Conservation (phyloP, 2,329 filamentous ascomycete species). For the Coniosporium tulheliwenetii region DNA sequence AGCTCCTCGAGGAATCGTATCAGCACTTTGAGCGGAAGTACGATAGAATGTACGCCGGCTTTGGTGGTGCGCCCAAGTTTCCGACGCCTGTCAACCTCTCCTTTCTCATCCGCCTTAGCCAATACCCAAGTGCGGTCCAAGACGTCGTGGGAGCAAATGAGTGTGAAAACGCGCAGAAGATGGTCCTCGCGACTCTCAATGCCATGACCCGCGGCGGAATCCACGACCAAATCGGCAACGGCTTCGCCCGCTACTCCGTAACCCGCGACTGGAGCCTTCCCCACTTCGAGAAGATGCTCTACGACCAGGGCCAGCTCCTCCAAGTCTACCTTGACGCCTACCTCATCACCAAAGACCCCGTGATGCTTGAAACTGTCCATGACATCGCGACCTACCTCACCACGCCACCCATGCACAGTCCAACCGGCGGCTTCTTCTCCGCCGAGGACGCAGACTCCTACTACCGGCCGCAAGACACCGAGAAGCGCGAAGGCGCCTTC, state of each 20-base stretch:
- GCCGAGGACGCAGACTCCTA: constrained; percentile 84
- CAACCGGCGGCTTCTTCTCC: constrained; percentile 64
- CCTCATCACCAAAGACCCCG: constrained; percentile 48
- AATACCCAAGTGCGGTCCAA: constrained; percentile 55
- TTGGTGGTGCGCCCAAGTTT: constrained; percentile 66
- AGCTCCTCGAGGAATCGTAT: constrained; percentile 81
- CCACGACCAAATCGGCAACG: constrained; percentile 61
- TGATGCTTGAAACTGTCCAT: constrained; percentile 63
- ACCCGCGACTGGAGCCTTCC: constrained; percentile 87
- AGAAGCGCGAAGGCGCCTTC: constrained; percentile 82
- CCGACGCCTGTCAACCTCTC: constrained; percentile 72
- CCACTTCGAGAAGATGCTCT: constrained; percentile 95
- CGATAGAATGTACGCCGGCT: constrained; percentile 65
- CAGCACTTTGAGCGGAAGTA: constrained; percentile 67
- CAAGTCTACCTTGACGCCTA: constrained; percentile 78
- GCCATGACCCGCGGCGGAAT: constrained; percentile 61
- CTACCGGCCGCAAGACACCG: constrained; percentile 55
- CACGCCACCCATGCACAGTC: constrained; percentile 48
- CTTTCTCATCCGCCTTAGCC: constrained; percentile 62
- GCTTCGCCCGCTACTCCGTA: constrained; percentile 74
- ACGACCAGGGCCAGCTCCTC: constrained; percentile 78
- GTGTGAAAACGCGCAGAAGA: constrained; percentile 55
- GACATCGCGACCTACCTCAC: constrained; percentile 82
- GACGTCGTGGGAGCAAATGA: constrained; percentile 82
- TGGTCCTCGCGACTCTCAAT: constrained; percentile 67